A percentile compares a stretch with the other conserved stretches of the same genome.
Evolutionary conservation across 805 yeast genomes (phyloP).

Genomic region (Kodamaea leandrae): DNA sequence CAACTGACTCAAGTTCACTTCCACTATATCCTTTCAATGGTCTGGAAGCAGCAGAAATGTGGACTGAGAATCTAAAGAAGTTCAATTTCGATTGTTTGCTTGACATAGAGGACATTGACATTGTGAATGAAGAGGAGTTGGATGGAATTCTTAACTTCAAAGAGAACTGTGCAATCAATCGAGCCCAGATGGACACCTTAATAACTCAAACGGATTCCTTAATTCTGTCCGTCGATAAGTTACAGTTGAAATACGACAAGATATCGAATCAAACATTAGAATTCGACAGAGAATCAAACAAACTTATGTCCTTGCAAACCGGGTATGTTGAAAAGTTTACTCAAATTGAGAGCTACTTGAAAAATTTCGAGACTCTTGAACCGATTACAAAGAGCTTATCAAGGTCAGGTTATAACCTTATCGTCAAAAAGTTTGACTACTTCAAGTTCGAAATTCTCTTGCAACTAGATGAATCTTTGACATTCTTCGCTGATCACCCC

Average conservation of each 20-base stretch:
- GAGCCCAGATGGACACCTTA: conserved; percentile 28
- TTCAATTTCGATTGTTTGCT: conserved; percentile 44
- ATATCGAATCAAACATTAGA: conserved; percentile 62
- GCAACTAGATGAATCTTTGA: conserved; percentile 65
- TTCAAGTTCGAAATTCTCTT: conserved; percentile 48
- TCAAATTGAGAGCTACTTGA: conserved; percentile 49
- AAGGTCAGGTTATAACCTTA: conserved; percentile 62
- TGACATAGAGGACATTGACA: conserved; percentile 38
- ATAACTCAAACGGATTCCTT: conserved; percentile 46
- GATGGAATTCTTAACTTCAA: conserved; percentile 35
- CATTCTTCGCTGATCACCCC: conserved; percentile 51
- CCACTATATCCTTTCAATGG: conserved; percentile 35
- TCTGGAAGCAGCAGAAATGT: conserved; percentile 14
- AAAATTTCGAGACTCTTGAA: conserved; percentile 69
- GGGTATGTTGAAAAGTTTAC: conserved; percentile 40
- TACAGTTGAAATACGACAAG: conserved; percentile 52
- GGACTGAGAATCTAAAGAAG: conserved; percentile 35
- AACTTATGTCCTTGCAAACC: conserved; percentile 46
- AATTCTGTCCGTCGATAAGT: conserved; percentile 42
- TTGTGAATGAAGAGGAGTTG: conserved; percentile 37
- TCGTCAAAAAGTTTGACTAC: conserved; percentile 42
- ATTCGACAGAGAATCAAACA: conserved; percentile 57
- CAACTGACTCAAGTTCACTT: not conserved
- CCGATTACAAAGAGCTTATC: conserved; percentile 65
- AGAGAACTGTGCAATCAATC: conserved; percentile 28